Percentiles rank a stretch among this genome's conserved stretches.
These are phyloP conservation scores for Globisporangium lucens DNA, from an alignment of 352 stramenopile species.

Conservation along the genomic window DNA sequence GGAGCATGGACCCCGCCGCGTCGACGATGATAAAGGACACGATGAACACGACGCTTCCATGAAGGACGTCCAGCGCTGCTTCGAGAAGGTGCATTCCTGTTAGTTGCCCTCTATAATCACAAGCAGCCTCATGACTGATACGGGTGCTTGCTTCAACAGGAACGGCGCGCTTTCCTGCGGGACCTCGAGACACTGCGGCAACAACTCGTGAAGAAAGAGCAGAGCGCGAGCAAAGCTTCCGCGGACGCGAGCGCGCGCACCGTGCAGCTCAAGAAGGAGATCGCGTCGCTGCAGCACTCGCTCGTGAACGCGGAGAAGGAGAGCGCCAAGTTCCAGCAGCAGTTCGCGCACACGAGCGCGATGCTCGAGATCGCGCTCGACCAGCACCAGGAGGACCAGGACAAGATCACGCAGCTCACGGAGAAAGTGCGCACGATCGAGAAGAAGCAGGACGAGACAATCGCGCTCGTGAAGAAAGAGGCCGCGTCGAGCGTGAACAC, in stretches of 20 bases:
- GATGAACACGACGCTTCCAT: slow-evolving; percentile 47
- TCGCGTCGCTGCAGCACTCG: slow-evolving; percentile 50
- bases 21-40: slow-evolving; percentile 4
- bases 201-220: slow-evolving; percentile 77
- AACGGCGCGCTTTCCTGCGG: slow-evolving; percentile 58
- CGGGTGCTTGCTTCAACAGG: slow-evolving; percentile 22
- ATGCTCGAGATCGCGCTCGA: slow-evolving; percentile 72
- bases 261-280: slow-evolving; percentile 79
- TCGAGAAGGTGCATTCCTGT: slow-evolving; percentile 53
- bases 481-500: slow-evolving; percentile 46
- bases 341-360: slow-evolving; percentile 68
- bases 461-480: slow-evolving; percentile 56
- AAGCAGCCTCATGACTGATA: background rate
- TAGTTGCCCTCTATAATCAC: background rate
- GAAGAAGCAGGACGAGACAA: slow-evolving; percentile 60
- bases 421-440: slow-evolving; percentile 57
- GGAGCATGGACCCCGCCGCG: slow-evolving; percentile 13
- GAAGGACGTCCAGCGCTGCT: slow-evolving; percentile 71
- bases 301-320: slow-evolving; percentile 43
- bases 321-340: slow-evolving; percentile 38
- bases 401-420: slow-evolving; percentile 38
- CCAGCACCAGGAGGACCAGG: slow-evolving; percentile 68
- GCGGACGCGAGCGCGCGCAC: slow-evolving; percentile 54
- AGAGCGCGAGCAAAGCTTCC: slow-evolving; percentile 39
- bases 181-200: slow-evolving; percentile 73